phyloP scores from a whole-genome alignment of 2,329 filamentous ascomycete genomes.

The Botrytis elliptica region DNA sequence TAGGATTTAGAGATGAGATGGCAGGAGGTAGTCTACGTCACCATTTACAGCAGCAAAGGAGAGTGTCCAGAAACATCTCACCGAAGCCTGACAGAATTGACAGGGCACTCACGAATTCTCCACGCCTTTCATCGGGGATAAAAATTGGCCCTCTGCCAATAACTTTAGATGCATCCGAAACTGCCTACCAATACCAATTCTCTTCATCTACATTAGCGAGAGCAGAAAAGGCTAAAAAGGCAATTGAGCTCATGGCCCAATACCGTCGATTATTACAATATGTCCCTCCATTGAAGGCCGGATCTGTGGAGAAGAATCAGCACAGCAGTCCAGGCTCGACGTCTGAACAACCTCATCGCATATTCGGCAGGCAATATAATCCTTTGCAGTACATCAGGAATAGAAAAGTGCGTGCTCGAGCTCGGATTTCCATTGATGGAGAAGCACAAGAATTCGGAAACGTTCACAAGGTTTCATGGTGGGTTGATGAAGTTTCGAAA shows the following conservation, averaged over 20 bases:
- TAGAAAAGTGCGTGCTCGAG: constrained; percentile 76
- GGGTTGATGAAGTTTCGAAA: constrained; percentile 66
- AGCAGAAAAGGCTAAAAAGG: constrained; percentile 78
- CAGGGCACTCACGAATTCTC: constrained; percentile 35
- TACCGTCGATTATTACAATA: constrained; percentile 78
- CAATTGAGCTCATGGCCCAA: constrained; percentile 82
- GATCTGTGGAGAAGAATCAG: constrained; percentile 41
- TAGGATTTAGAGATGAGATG: constrained; percentile 45
- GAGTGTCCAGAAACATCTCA: constrained; percentile 59
- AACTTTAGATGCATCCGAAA: constrained; percentile 48
- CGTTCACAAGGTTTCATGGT: constrained; percentile 66
- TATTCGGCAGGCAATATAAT: constrained; percentile 74
- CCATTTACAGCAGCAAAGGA: constrained; percentile 70
- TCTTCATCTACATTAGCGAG: constrained; percentile 78
- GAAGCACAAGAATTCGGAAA: constrained; percentile 76
- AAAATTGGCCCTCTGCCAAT: constrained; percentile 49
- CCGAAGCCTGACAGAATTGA: constrained; percentile 51
- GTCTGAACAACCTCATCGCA: constrained; percentile 34
- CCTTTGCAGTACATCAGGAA: constrained; percentile 92
- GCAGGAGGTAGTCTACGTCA: constrained; percentile 61
- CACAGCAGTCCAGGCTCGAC: constrained; percentile 44
- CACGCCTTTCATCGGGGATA: constrained; percentile 45
- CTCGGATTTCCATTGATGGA: constrained; percentile 71
- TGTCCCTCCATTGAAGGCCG: constrained; percentile 68
- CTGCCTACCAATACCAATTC: constrained; percentile 61